Conservation (phyloP, 2,329 filamentous ascomycete species). For the Myriosclerotinia scirpicola region DNA sequence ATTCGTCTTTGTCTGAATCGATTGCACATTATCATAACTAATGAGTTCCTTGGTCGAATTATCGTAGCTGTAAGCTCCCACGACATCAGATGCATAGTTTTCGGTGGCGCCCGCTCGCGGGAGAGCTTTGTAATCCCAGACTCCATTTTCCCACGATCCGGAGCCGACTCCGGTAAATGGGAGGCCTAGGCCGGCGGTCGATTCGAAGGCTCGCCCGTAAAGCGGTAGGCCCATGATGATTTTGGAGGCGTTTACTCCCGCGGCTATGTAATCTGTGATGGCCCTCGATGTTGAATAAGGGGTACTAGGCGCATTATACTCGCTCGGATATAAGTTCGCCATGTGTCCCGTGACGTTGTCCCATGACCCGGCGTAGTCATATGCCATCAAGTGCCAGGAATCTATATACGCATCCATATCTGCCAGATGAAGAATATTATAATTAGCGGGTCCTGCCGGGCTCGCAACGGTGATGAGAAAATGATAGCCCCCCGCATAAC, state of each 20-base stretch:
- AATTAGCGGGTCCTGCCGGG: conserved; percentile 51
- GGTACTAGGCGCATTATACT: conserved; percentile 56
- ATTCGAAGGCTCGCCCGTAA: conserved; percentile 71
- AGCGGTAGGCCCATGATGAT: conserved; percentile 78
- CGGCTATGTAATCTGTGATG: conserved; percentile 62
- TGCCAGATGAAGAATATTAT: conserved; percentile 48
- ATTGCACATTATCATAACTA: conserved; percentile 66
- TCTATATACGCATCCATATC: conserved; percentile 52
- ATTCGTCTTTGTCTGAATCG: conserved; percentile 60
- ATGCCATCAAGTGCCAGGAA: conserved; percentile 66
- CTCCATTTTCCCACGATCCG: conserved; percentile 70
- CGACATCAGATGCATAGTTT: conserved; percentile 54
- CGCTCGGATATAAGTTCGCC: conserved; percentile 64
- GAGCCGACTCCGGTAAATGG: conserved; percentile 62
- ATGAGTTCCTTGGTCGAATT: conserved; percentile 59
- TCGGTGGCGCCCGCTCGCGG: conserved; percentile 61
- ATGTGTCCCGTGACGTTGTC: conserved; percentile 63
- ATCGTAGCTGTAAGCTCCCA: conserved; percentile 73
- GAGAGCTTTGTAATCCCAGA: conserved; percentile 81
- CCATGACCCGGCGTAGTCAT: conserved; percentile 71
- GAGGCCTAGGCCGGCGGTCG: conserved; percentile 65
- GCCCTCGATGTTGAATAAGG: conserved; percentile 61
- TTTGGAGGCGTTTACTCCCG: conserved; percentile 63
- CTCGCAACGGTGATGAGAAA: conserved; percentile 56
- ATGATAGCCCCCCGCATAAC: conserved; percentile 49